phyloP scores from a whole-genome alignment of 345 rosid species.

The Stellera chamaejasme region DNA sequence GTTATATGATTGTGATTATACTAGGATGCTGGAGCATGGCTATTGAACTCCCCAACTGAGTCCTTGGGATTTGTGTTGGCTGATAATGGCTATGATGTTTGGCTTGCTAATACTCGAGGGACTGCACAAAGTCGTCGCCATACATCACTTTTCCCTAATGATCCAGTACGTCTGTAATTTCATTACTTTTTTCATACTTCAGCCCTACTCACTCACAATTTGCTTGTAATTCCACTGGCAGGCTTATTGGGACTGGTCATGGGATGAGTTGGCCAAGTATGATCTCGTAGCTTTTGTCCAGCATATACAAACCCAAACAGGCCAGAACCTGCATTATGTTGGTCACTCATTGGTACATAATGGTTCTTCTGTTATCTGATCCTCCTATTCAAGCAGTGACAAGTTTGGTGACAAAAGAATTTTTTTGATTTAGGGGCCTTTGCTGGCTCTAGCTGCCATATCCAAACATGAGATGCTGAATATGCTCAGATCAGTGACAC shows the following conservation, averaged over 20 bases:
- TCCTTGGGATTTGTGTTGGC: slow-evolving; percentile 36
- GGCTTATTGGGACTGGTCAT: slow-evolving; percentile 38
- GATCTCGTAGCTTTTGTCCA: slow-evolving; percentile 37
- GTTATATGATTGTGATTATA: background rate
- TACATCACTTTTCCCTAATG: slow-evolving; percentile 17
- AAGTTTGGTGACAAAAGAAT: background rate
- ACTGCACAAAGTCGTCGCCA: slow-evolving; percentile 28
- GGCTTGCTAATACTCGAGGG: slow-evolving; percentile 41
- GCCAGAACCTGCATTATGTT: slow-evolving; percentile 36
- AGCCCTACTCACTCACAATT: background rate
- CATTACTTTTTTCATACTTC: background rate
- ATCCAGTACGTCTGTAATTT: slow-evolving; percentile 7
- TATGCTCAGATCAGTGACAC: slow-evolving; percentile 32
- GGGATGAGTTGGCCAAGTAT: slow-evolving; percentile 36
- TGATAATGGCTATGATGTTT: slow-evolving; percentile 38
- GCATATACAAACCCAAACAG: slow-evolving; percentile 23
- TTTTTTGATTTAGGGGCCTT: slow-evolving; percentile 24
- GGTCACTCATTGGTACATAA: slow-evolving; percentile 34
- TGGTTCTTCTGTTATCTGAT: too few species aligned
- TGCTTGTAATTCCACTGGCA: background rate
- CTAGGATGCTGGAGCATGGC: slow-evolving; percentile 39
- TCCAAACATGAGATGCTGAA: slow-evolving; percentile 23
- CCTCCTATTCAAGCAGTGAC: too few species aligned
- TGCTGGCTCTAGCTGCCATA: slow-evolving; percentile 38
- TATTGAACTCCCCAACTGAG: slow-evolving; percentile 25